Evolutionary conservation across 208 protist species (phyloP), one percentile per base, ranked within the genome.

Genomic region (Wallacemonas collosoma): DNA sequence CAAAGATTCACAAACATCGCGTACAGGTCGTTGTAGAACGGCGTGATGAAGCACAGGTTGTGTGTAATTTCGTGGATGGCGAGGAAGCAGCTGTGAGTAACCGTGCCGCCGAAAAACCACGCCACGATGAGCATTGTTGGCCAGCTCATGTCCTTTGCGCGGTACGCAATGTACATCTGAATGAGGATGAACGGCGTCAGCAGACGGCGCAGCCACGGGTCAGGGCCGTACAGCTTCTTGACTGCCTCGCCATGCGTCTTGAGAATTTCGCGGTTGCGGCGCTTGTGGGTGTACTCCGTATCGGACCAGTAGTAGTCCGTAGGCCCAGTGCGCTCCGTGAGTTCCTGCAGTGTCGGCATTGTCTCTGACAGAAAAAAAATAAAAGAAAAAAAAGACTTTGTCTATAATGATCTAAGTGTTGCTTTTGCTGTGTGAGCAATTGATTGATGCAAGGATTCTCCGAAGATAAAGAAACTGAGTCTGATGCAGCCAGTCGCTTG

Each of bases 11-110:
- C 75, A 77, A 98, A 83, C 12, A 98, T 78, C 2, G 82, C 83
- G 61, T 95, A 86, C 43, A 91, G 68, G 50, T 94, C 83, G 79
- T 98, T 98, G 75, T 86, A 81, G 43, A 81, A 60, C 3, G 75
- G 71, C 11, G 66, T 91, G 15, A 91, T 76, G 81, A 97, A 96
- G 17, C 72, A 89, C 26, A 98, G 76, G 73, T 94, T 83, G 76
- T 98, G 96, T 7, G 93, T 90, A 44, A 97, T 78, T 76, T 98
- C 96, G 73, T 98, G 96, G 66, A 98, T 95, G 7, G 86, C 95
- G 36, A 98, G 75, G 60, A 95, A 94, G 1, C 83, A 72, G 54
- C 81, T 86, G 80, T 98, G 90, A 35, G 92, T 91, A 43, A 92
- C 83, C 47, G 89, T 94, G 41, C 85, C 95, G 39, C 91, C 93